Percentiles rank a stretch among this genome's conserved stretches.
phyloP scores from a whole-genome alignment of 805 yeast genomes.

The Starmerella tilneyi region DNA sequence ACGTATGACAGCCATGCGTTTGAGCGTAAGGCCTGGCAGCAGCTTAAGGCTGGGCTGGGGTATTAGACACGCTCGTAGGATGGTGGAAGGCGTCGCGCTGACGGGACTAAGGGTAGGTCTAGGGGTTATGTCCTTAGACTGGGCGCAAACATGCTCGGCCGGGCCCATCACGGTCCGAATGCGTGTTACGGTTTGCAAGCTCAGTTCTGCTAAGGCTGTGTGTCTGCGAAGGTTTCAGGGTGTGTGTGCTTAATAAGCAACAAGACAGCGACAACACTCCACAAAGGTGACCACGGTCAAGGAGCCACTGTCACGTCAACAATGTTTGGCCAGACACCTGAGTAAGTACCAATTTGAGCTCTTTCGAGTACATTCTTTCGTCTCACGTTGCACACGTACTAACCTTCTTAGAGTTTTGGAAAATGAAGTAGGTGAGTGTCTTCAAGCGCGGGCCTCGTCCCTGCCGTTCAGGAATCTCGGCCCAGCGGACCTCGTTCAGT shows the following conservation, averaged over 20 bases:
- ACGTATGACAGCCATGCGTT: too few relatives aligned
- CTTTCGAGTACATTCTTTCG: not conserved
- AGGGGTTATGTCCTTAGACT: too few relatives aligned
- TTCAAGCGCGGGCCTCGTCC: constrained; percentile 40
- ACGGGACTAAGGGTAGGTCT: too few relatives aligned
- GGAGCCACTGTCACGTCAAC: not conserved
- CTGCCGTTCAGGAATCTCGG: constrained; percentile 49
- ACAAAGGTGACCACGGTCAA: not conserved
- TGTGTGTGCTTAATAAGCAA: not conserved
- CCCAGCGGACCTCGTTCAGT: constrained; percentile 60
- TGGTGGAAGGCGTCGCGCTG: too few relatives aligned
- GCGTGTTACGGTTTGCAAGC: too few relatives aligned
- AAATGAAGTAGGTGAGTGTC: constrained; percentile 41
- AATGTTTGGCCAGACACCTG: constrained; percentile 23
- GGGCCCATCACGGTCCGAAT: too few relatives aligned
- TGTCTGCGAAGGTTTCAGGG: too few relatives aligned
- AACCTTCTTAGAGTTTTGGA: constrained; percentile 30
- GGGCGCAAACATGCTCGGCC: too few relatives aligned
- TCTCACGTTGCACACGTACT: not conserved
- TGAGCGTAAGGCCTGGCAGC: too few relatives aligned
- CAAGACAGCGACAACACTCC: constrained; percentile 1
- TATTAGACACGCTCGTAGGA: too few relatives aligned
- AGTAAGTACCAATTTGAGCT: constrained; percentile 4
- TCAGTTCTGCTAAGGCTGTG: too few relatives aligned
- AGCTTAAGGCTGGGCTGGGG: too few relatives aligned